Conservation (phyloP, 2,329 filamentous ascomycete genomes). For the Pseudogymnoascus sp. region DNA sequence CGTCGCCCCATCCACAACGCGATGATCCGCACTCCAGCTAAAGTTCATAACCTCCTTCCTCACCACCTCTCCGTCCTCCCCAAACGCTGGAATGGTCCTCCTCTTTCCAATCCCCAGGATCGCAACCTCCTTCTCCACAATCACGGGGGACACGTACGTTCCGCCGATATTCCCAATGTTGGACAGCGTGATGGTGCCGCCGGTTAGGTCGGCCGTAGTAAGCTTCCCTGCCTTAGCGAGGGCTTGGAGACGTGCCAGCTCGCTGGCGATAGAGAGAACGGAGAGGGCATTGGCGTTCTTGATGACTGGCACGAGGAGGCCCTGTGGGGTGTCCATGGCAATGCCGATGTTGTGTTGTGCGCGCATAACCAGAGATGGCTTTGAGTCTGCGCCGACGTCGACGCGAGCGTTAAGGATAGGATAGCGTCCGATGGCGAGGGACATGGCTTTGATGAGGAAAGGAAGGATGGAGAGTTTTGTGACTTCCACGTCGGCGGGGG, state of each 20-base stretch:
- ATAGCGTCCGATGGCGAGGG: conserved; percentile 70
- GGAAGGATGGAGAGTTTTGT: conserved; percentile 80
- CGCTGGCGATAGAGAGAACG: conserved; percentile 68
- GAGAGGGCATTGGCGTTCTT: conserved; percentile 71
- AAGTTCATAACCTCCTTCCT: conserved; percentile 78
- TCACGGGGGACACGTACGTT: conserved; percentile 82
- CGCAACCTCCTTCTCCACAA: conserved; percentile 82
- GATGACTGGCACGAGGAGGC: conserved; percentile 86
- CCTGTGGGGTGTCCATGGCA: conserved; percentile 85
- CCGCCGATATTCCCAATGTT: conserved; percentile 96
- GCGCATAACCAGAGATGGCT: conserved; percentile 70
- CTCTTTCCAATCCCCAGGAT: conserved; percentile 84
- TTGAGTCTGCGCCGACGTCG: conserved; percentile 48
- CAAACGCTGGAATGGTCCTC: conserved; percentile 73
- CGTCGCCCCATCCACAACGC: conserved; percentile 89
- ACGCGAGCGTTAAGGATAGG: conserved; percentile 84
- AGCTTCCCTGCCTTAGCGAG: conserved; percentile 71
- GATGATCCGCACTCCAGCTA: conserved; percentile 94
- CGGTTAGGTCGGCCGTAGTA: conserved; percentile 63
- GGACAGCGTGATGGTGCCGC: conserved; percentile 89
- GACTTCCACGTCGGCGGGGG: conserved; percentile 31
- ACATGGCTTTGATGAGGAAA: conserved; percentile 94
- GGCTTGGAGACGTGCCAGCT: conserved; percentile 64
- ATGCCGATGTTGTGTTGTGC: conserved; percentile 89
- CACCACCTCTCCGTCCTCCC: conserved; percentile 46